Conservation (phyloP, 208 protist genomes). For the Acanthamoeba triangularis region DNA sequence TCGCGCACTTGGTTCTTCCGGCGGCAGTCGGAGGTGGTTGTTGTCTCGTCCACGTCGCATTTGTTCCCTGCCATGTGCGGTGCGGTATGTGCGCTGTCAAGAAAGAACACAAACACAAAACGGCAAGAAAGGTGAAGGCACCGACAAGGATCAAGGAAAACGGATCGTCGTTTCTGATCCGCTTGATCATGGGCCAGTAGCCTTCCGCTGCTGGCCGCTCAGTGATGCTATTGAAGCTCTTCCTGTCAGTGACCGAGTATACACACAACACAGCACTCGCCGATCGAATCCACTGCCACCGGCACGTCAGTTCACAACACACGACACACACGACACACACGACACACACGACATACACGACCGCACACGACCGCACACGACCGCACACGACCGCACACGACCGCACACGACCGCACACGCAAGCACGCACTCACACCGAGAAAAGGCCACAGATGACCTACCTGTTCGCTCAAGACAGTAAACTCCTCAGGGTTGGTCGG, state of each 20-base stretch:
- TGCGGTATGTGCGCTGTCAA: too few species aligned
- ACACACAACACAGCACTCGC: slow-evolving; percentile 88
- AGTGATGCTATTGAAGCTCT: slow-evolving; percentile 86
- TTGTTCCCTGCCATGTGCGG: background rate
- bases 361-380: too few species aligned
- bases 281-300: background rate
- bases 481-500: slow-evolving; percentile 92
- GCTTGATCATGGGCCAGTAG: background rate
- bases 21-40: too few species aligned
- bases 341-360: too few species aligned
- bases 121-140: background rate
- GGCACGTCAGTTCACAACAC: background rate
- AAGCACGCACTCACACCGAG: too few species aligned
- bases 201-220: background rate
- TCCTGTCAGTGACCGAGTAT: slow-evolving; percentile 85
- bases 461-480: slow-evolving; percentile 90
- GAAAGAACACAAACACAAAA: too few species aligned
- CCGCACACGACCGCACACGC: too few species aligned
- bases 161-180: background rate
- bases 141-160: background rate
- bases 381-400: too few species aligned
- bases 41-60: background rate
- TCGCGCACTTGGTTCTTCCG: background rate
- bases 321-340: too few species aligned
- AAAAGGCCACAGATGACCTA: background rate